Evolutionary conservation across 2,329 filamentous ascomycete genomes (phyloP).

Genomic region (Arthrobotrys entomopaga): DNA sequence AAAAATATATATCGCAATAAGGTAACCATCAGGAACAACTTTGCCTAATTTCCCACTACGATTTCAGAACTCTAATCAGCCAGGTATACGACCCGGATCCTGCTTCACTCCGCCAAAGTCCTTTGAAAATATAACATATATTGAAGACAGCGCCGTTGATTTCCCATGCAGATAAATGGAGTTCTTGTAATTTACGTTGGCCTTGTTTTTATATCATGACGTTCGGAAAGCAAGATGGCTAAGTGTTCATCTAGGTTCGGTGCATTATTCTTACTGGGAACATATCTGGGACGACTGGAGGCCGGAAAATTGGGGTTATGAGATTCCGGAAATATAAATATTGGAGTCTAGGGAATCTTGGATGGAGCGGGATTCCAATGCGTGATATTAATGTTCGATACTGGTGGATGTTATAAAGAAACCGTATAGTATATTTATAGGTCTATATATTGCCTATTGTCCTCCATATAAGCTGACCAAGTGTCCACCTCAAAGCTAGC

Average conservation of each 20-base stretch:
- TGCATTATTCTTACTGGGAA: not conserved
- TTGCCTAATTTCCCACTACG: not conserved
- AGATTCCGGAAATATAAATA: not conserved
- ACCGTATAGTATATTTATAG: no score
- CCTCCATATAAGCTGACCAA: no score
- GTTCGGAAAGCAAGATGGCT: not conserved
- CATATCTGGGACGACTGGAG: constrained; percentile 21
- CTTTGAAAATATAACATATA: not conserved
- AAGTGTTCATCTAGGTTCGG: not conserved
- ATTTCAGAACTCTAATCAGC: not conserved
- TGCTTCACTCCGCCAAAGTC: not conserved
- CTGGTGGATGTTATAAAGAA: no score
- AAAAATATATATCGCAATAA: not conserved
- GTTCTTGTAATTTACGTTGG: not conserved
- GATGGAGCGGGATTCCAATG: no score
- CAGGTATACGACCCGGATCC: not conserved
- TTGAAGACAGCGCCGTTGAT: not conserved
- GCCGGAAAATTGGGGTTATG: constrained; percentile 2
- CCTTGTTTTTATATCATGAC: not conserved
- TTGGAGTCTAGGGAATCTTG: no score
- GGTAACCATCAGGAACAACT: not conserved
- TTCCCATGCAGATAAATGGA: no score
- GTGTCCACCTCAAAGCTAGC: no score
- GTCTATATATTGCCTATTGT: no score
- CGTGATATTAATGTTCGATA: no score